Base-by-base conservation (phyloP, 805 yeast genomes). In the Cyberlindnera veronae region DNA sequence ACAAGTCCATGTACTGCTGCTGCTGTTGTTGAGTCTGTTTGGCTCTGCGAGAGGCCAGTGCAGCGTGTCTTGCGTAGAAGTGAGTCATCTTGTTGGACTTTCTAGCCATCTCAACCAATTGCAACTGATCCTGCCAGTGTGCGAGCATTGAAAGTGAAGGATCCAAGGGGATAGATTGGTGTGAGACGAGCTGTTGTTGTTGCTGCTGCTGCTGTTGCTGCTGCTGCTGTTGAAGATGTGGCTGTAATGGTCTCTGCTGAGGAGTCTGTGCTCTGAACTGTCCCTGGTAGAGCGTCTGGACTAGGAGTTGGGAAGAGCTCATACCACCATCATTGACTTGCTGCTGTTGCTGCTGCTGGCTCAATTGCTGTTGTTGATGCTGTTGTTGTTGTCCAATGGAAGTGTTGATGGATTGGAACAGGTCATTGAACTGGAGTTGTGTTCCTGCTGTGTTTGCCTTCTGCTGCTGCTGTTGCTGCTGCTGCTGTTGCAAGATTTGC, bases 51-150 rank as follows among this genome's bases (percentile, higher is more conserved):
- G 84, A 81, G 40, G 77, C 69, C 12, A 79, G 67, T 6, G 95
- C 95, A 21, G 88, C 89, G 48, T 79, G 79, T 44, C 95, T 74
- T 4, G 96, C 96, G 64, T 85, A 87, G 55, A 73, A 81, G 63
- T 87, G 95, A 4, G 95, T 85, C 19, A 75, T 61, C 33, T 39
- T 44, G 52, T 74, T 77, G 22, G 85, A 74, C 46, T 68, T 73
- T 59, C 93, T 75, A 5, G 93, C 82, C 35, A 83, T 61, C 46
- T 79, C 87, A 21, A 79, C 81, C 43, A 88, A 69, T 57, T 81
- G 88, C 34, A 69, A 64, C 63, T 87, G 95, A 58, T 84, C 90
- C 60, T 80, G 84, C 95, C 95, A 87, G 53, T 74, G 72, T 8
- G 69, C 51, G 3, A 81, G 66, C 32, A 47, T 61, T 46, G 58